Percentiles rank a stretch among this genome's conserved stretches.
Evolutionary conservation across 805 yeast genomes (phyloP).

Genomic region (Sugiyamaella qingdaonensis): DNA sequence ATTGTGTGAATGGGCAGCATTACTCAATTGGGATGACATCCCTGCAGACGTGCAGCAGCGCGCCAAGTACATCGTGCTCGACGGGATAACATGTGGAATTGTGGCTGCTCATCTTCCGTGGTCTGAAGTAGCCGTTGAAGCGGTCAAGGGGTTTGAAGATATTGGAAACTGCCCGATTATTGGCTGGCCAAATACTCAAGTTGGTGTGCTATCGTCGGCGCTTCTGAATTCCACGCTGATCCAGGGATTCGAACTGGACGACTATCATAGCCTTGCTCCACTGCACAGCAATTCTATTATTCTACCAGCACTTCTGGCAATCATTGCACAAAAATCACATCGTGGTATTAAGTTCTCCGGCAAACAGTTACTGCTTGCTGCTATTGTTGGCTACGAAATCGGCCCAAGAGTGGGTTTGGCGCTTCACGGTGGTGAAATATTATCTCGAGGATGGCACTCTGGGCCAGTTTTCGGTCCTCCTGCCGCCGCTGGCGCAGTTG

Average conservation of each 20-base stretch:
- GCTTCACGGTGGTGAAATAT: conserved; percentile 8
- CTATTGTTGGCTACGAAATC: conserved; percentile 10
- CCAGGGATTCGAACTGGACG: conserved; percentile 16
- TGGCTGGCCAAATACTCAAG: conserved; percentile 10
- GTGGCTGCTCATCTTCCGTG: conserved; percentile 14
- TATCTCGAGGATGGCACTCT: conserved; percentile 14
- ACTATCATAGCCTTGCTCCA: conserved; percentile 14
- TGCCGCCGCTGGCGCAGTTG: conserved; percentile 8
- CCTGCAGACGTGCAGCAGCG: conserved; percentile 11
- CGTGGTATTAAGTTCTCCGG: conserved; percentile 1
- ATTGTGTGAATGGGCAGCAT: conserved; percentile 9
- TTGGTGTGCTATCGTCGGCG: conserved; percentile 5
- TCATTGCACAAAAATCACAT: neutral
- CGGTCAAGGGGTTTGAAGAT: conserved; percentile 5
- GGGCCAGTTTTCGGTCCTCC: conserved; percentile 15
- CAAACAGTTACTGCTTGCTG: conserved; percentile 7
- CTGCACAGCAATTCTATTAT: conserved; percentile 14
- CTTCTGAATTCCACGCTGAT: conserved; percentile 8
- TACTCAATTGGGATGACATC: conserved; percentile 9
- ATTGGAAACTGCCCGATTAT: conserved; percentile 9
- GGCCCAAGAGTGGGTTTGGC: conserved; percentile 14
- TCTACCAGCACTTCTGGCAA: conserved; percentile 9
- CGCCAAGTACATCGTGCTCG: conserved; percentile 8
- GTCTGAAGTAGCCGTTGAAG: conserved; percentile 13
- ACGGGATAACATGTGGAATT: conserved; percentile 12